Evolutionary conservation across 2,329 filamentous ascomycete species (phyloP).

Genomic region (Ceratocystis lukuohia): DNA sequence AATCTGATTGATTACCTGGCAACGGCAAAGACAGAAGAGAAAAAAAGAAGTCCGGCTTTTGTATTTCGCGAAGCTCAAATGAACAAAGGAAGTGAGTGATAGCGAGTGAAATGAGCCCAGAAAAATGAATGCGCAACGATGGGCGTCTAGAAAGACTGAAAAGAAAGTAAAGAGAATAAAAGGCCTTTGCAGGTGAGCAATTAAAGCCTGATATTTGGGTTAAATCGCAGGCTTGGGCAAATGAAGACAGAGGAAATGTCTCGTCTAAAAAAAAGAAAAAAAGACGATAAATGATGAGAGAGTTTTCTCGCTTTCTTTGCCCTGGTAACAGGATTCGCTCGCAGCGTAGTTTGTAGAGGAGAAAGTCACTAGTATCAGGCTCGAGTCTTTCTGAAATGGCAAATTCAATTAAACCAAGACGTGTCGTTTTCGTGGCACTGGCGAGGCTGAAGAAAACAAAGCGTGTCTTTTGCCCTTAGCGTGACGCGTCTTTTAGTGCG

Average conservation of each 20-base stretch:
- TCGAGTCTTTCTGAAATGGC: background rate
- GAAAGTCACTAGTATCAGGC: background rate
- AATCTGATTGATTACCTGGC: background rate
- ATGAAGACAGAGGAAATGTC: background rate
- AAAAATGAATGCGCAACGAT: too few species aligned
- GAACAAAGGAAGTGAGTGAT: background rate
- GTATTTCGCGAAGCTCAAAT: too few species aligned
- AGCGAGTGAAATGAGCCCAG: background rate
- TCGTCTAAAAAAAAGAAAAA: slow-evolving; percentile 24
- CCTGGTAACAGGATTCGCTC: slow-evolving; percentile 19
- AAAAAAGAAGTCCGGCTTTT: too few species aligned
- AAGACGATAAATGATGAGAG: slow-evolving; percentile 28
- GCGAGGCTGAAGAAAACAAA: background rate
- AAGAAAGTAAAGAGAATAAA: background rate
- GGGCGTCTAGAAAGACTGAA: background rate
- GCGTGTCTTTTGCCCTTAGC: slow-evolving; percentile 11
- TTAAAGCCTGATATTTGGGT: background rate
- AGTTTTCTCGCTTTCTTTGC: background rate
- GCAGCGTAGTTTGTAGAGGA: slow-evolving; percentile 24
- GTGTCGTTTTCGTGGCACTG: slow-evolving; percentile 34
- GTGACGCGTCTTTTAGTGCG: slow-evolving; percentile 17
- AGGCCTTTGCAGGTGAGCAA: background rate
- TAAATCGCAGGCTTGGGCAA: background rate
- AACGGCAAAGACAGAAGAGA: background rate
- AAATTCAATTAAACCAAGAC: slow-evolving; percentile 25